Base-by-base conservation (phyloP, 495 filamentous ascomycete species). In the Hyaloscypha hepaticicola region DNA sequence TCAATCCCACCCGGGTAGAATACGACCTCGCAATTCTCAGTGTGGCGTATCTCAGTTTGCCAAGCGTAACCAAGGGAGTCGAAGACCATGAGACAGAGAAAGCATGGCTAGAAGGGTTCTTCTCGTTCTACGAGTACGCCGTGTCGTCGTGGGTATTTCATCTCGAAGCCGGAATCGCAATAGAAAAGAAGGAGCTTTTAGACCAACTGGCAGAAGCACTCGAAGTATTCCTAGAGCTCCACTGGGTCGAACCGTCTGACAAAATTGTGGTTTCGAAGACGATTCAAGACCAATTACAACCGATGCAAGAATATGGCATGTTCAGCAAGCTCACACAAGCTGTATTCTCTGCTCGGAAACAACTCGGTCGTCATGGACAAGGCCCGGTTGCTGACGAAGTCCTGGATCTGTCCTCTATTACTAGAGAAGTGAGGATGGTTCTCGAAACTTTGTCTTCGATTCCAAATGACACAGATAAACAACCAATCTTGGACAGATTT, bases 41-140 rank as follows among this genome's bases (percentile, higher is more conserved):
- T 74, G 74, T 62, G 66, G 73, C 29, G 70, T 68, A 14, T 71
- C 73, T 34, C 38, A 62, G 24, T 68, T 60, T 58, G 70, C 73
- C 53, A 38, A 59, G 27, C 45, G 33, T 45, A 66, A 72, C 0
- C 52, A 66, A 8, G 51, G 58, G 22, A 41, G 67, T 9, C 19
- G 59, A 25, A 48, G 31, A 33, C 31, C 12, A 12, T 12, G 31
- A 60, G 4, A 66, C 73, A 21, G 50, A 28, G 9, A 19, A 58
- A 5, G 57, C 38, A 34, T 25, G 66, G 55, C 55, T 67, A 16
- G 33, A 67, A 48, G 75, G 75, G 6, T 50, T 66, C 38, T 69
- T 74, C 51, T 65, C 69, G 0, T 75, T 76, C 29, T 70, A 74
- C 48, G 75, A 78, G 60, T 78, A 78, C 58, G 76, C 73, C 1